phyloP scores from a whole-genome alignment of 176 grass and related monocot species.

The Lolium rigidum region DNA sequence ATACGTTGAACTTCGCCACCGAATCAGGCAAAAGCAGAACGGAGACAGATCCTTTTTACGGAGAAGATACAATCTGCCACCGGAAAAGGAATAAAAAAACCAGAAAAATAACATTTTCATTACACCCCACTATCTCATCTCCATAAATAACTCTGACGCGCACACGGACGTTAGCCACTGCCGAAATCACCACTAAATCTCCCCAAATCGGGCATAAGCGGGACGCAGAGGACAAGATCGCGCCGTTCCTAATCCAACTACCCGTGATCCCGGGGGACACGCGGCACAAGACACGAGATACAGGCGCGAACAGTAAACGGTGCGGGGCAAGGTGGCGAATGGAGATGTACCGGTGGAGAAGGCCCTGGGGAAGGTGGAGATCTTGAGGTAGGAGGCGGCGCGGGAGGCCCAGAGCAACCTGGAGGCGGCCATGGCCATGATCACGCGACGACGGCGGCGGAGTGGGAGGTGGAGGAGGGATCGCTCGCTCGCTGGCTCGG shows the following conservation, averaged over 20 bases:
- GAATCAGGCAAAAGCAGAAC: too few species aligned
- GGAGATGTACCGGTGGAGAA: constrained; percentile 87
- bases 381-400: constrained; percentile 85
- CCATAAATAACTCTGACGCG: not conserved
- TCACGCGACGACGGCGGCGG: constrained; percentile 9
- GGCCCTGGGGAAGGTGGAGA: constrained; percentile 78
- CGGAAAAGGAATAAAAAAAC: not conserved
- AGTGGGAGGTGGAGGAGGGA: not conserved
- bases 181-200: not conserved
- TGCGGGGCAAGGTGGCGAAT: not conserved
- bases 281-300: not conserved
- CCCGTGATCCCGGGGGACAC: not conserved
- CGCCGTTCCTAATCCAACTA: not conserved
- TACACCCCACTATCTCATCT: not conserved
- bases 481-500: constrained; percentile 1
- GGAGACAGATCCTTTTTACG: not conserved
- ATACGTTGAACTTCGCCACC: not conserved
- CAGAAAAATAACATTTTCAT: not conserved
- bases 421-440: constrained; percentile 60
- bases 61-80: constrained; percentile 19
- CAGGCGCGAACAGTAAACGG: not conserved
- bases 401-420: constrained; percentile 92
- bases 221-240: not conserved
- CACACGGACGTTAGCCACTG: not conserved
- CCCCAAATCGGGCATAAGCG: constrained; percentile 20